Evolutionary conservation across 306 rosid genomes (phyloP).

Genomic region (Vigna hirtella): DNA sequence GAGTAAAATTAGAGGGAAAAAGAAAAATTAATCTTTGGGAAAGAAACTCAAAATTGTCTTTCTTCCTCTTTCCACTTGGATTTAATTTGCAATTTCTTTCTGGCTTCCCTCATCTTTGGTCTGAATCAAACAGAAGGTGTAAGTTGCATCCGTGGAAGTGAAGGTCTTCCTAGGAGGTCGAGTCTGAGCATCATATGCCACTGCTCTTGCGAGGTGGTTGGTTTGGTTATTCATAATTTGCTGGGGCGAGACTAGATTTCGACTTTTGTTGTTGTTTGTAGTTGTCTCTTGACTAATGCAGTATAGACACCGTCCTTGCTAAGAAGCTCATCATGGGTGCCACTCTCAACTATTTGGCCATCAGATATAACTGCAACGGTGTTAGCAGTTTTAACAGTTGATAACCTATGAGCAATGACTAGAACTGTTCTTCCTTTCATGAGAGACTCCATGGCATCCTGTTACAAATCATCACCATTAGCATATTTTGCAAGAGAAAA

Average conservation of each 20-base stretch:
- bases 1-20: neutral
- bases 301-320: conserved; percentile 64
- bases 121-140: neutral
- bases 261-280: conserved; percentile 55
- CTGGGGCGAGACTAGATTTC: conserved; percentile 40
- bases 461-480: conserved; percentile 34
- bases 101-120: neutral
- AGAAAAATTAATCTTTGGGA: neutral
- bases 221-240: conserved; percentile 20
- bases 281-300: conserved; percentile 63
- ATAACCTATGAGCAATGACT: conserved; percentile 79
- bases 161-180: conserved; percentile 6
- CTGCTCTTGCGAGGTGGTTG: neutral
- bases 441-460: conserved; percentile 84
- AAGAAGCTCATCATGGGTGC: conserved; percentile 73
- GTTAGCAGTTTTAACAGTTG: conserved; percentile 72
- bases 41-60: neutral
- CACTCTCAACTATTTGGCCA: conserved; percentile 70
- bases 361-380: conserved; percentile 69
- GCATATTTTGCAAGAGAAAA: conserved; percentile 8
- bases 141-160: conserved; percentile 11
- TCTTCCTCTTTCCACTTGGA: neutral
- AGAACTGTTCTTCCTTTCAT: conserved; percentile 80
- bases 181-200: neutral
- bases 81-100: neutral